Evolutionary conservation across 225 moss, liverwort and hornwort species (phyloP).

Genomic region (Antitrichia curtipendula): DNA sequence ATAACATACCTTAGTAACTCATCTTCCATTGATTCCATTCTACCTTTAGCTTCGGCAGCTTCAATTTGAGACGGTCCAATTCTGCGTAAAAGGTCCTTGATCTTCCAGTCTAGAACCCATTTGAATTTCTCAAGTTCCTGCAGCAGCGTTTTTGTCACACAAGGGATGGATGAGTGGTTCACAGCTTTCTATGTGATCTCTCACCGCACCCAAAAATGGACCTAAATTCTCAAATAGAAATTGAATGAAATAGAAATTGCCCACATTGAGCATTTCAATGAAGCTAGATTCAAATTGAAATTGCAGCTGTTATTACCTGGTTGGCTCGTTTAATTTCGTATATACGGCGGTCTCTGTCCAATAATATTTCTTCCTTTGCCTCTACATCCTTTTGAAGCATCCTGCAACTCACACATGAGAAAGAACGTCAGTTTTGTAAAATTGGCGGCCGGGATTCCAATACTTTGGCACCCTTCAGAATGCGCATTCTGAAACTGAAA

Average conservation of each 20-base stretch:
- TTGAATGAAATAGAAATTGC: background rate
- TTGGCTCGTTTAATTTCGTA: constrained; percentile 61
- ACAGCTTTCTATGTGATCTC: background rate
- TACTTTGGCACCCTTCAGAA: background rate
- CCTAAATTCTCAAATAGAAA: background rate
- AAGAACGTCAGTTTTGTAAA: background rate
- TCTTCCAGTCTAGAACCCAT: constrained; percentile 68
- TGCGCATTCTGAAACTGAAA: background rate
- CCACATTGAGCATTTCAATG: background rate
- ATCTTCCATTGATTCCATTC: constrained; percentile 59
- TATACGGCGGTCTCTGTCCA: constrained; percentile 50
- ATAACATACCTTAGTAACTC: constrained; percentile 41
- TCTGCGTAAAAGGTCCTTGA: constrained; percentile 52
- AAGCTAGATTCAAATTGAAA: background rate
- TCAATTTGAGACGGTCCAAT: constrained; percentile 63
- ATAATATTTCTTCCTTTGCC: constrained; percentile 41
- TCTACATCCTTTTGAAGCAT: constrained; percentile 60
- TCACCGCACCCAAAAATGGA: background rate
- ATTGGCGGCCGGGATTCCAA: background rate
- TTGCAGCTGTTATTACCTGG: constrained; percentile 8
- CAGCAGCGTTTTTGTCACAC: background rate
- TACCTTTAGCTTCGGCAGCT: constrained; percentile 31
- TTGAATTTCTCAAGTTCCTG: constrained; percentile 90
- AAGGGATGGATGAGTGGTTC: background rate
- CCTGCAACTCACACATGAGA: constrained; percentile 1